Evolutionary conservation across 2,329 filamentous ascomycete species (phyloP).

Genomic region (Talaromyces sp.): DNA sequence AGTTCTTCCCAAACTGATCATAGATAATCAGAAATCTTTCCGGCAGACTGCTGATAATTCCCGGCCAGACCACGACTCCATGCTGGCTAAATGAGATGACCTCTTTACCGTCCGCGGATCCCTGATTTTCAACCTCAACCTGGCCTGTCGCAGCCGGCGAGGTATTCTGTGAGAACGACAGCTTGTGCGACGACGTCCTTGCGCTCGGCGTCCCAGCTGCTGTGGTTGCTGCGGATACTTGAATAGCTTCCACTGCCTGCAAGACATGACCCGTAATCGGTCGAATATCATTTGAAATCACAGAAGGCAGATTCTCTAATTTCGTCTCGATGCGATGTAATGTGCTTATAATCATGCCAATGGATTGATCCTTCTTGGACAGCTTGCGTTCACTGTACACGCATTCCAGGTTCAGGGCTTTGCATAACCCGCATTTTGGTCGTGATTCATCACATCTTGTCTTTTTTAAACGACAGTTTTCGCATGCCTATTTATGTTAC

Average conservation of each 20-base stretch:
- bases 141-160: slow-evolving; percentile 27
- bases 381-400: slow-evolving; percentile 48
- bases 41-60: slow-evolving; percentile 42
- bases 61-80: slow-evolving; percentile 47
- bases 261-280: slow-evolving; percentile 28
- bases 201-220: slow-evolving; percentile 1
- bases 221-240: slow-evolving; percentile 5
- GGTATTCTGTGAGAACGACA: slow-evolving; percentile 15
- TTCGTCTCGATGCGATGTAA: slow-evolving; percentile 51
- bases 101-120: slow-evolving; percentile 28
- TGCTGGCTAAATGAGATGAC: slow-evolving; percentile 49
- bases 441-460: slow-evolving; percentile 53
- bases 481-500: slow-evolving; percentile 51
- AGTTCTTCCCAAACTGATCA: slow-evolving; percentile 42
- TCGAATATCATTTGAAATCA: slow-evolving; percentile 28
- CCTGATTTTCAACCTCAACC: slow-evolving; percentile 26
- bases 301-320: slow-evolving; percentile 44
- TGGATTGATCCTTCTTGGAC: slow-evolving; percentile 48
- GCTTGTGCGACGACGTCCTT: slow-evolving; percentile 7
- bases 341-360: slow-evolving; percentile 52
- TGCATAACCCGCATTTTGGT: slow-evolving; percentile 50
- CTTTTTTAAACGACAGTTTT: slow-evolving; percentile 51
- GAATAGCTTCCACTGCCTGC: slow-evolving; percentile 17
- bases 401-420: slow-evolving; percentile 46
- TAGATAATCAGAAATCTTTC: slow-evolving; percentile 35